These are phyloP conservation scores for Penicillium roqueforti DNA, from an alignment of 495 filamentous ascomycete species.

Conservation along the genomic window DNA sequence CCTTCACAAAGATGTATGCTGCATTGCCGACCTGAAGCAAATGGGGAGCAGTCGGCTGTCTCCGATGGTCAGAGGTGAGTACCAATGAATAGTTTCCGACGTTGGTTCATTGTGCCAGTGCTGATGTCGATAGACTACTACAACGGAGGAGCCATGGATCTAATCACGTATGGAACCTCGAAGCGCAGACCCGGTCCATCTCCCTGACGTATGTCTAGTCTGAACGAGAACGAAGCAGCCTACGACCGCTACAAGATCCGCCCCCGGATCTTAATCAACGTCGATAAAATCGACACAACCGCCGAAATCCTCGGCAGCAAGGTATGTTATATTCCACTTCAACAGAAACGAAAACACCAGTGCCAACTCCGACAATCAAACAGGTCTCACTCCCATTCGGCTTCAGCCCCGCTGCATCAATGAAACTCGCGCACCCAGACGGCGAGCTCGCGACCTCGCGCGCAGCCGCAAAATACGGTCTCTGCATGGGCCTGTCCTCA, in stretches of 20 bases:
- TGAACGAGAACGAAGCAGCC: slow-evolving; percentile 50
- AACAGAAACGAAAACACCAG: neutral
- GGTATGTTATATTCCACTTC: slow-evolving; percentile 2
- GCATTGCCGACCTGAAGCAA: slow-evolving; percentile 33
- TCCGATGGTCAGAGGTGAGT: slow-evolving; percentile 28
- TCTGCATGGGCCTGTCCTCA: slow-evolving; percentile 53
- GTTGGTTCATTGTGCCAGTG: neutral
- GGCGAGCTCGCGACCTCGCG: slow-evolving; percentile 78
- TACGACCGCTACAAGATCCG: slow-evolving; percentile 52
- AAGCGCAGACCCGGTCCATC: neutral
- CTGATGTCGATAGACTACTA: slow-evolving; percentile 41
- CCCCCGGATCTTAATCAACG: slow-evolving; percentile 52
- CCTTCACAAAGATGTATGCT: slow-evolving; percentile 31
- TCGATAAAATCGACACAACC: slow-evolving; percentile 46
- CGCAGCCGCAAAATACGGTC: slow-evolving; percentile 71
- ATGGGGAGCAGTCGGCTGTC: slow-evolving; percentile 26
- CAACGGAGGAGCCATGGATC: slow-evolving; percentile 45
- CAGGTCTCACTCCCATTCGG: slow-evolving; percentile 74
- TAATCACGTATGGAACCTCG: slow-evolving; percentile 26
- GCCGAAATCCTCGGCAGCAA: slow-evolving; percentile 43
- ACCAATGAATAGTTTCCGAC: neutral
- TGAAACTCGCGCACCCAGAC: slow-evolving; percentile 80
- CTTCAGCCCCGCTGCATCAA: slow-evolving; percentile 80
- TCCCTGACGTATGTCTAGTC: slow-evolving; percentile 17
- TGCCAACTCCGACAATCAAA: slow-evolving; percentile 9